Evolutionary conservation across 495 filamentous ascomycete genomes (phyloP), one percentile per base, ranked within the genome.

Genomic region (Tuber microsphaerosporum): DNA sequence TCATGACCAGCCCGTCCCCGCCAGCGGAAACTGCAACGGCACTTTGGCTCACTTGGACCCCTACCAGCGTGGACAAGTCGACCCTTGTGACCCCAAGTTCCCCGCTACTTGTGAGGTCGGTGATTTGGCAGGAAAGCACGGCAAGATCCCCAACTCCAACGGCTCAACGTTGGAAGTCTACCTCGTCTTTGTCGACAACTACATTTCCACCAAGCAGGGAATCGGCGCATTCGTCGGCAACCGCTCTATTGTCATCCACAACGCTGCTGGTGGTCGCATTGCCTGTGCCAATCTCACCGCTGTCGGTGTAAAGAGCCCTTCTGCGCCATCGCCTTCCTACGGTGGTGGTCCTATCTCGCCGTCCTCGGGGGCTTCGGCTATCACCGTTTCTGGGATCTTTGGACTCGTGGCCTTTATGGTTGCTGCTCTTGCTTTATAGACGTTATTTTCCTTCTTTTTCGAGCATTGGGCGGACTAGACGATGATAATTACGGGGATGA

Each of bases 51-150:
- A 96, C 81, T 85, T 91, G 31, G 90, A 92, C 81, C 90, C 91
- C 0, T 90, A 88, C 82, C 77, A 84, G 85, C 89, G 91, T 75
- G 89, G 89, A 73, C 89, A 94, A 83, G 82, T 82, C 56, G 26
- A 65, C 26, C 77, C 87, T 12, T 97, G 94, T 84, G 86, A 94
- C 84, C 65, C 84, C 14, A 83, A 82, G 16, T 80, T 85, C 42
- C 91, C 92, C 12, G 80, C 88, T 76, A 91, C 89, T 0, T 97
- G 94, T 86, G 89, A 96, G 83, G 89, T 92, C 41, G 94, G 94
- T 76, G 94, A 97, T 84, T 84, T 97, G 72, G 87, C 88, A 77
- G 94, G 94, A 80, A 97, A 97, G 86, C 88, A 93, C 80, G 92
- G 91, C 73, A 86, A 86, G 68, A 89, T 94, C 82, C 86, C 84